A percentile compares a stretch with the other conserved stretches of the same genome.
These are phyloP conservation scores for Tetragonia tetragonoides DNA, from an alignment of 148 eudicot genomes.

Conservation along the genomic window DNA sequence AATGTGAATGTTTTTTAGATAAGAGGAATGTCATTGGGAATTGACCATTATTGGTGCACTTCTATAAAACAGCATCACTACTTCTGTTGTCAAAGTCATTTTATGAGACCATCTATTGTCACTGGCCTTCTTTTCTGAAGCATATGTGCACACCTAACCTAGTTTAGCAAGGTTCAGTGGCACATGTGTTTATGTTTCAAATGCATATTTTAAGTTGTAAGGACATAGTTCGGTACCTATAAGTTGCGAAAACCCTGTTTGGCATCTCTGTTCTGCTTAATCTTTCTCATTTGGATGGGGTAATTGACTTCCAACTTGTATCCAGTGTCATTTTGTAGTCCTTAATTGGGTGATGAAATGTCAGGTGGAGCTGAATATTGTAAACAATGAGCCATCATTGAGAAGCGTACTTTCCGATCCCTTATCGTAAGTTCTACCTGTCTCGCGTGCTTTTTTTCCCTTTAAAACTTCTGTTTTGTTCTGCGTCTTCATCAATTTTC, in stretches of 20 bases:
- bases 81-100: neutral
- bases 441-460: neutral
- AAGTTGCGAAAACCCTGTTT: neutral
- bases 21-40: neutral
- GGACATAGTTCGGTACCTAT: neutral
- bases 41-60: neutral
- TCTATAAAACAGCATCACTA: neutral
- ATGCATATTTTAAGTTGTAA: neutral
- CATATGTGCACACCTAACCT: neutral
- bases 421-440: constrained; percentile 59
- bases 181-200: neutral
- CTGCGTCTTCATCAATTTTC: neutral
- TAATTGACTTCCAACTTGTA: neutral
- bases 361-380: constrained; percentile 55
- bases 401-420: constrained; percentile 89
- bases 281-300: constrained; percentile 2
- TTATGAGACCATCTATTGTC: neutral
- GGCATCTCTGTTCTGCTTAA: neutral
- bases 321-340: neutral
- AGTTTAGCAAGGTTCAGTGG: neutral
- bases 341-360: constrained; percentile 19
- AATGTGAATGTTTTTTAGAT: no score
- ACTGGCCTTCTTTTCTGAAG: neutral
- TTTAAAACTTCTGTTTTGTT: neutral
- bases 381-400: constrained; percentile 59